These are phyloP conservation scores for Blastocystis sp. DNA, from an alignment of 352 stramenopile species.

Conservation along the genomic window DNA sequence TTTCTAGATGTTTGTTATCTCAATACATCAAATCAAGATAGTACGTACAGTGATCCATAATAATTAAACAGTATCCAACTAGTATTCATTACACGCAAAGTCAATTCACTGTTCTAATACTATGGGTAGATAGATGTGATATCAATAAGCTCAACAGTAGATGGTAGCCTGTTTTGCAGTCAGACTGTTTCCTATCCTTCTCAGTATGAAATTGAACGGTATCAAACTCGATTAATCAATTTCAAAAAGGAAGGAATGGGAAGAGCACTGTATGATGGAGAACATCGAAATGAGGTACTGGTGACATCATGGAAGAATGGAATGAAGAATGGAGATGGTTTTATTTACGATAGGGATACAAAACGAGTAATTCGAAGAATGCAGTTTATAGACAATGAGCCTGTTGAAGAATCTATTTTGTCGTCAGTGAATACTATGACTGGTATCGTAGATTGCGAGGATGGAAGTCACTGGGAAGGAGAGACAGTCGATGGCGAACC, in stretches of 20 bases:
- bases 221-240: constrained; percentile 40
- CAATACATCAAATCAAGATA: too few species aligned
- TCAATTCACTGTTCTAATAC: too few species aligned
- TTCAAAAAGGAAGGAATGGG: constrained; percentile 52
- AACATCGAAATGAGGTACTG: constrained; percentile 23
- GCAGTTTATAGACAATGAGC: constrained; percentile 9
- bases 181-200: constrained; percentile 19
- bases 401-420: background rate
- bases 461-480: constrained; percentile 35
- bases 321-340: constrained; percentile 41
- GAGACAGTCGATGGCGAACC: constrained; percentile 34
- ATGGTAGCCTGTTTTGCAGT: constrained; percentile 5
- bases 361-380: constrained; percentile 33
- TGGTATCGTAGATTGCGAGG: background rate
- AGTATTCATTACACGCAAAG: too few species aligned
- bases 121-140: too few species aligned
- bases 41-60: too few species aligned
- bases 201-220: constrained; percentile 20
- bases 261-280: constrained; percentile 30
- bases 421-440: background rate
- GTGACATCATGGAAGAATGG: constrained; percentile 6
- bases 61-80: too few species aligned
- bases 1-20: too few species aligned
- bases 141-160: background rate
- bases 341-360: constrained; percentile 57